Conservation (phyloP, 78 protist genomes). For the Dictyostelium purpureum region DNA sequence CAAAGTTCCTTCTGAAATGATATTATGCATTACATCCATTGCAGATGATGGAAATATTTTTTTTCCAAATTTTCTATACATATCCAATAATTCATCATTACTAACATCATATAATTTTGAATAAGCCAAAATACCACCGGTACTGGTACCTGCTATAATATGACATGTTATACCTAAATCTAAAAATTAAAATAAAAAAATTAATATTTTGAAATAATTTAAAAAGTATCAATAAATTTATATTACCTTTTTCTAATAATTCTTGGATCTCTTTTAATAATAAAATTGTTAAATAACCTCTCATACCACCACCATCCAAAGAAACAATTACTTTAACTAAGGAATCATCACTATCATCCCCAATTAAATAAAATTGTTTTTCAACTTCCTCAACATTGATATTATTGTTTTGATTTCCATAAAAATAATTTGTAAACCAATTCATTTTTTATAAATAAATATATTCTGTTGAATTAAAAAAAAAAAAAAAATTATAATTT, state of each 20-base stretch:
- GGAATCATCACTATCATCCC: background rate
- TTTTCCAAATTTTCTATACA: background rate
- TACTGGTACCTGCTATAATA: slow-evolving; percentile 8
- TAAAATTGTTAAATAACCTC: background rate
- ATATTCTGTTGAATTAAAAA: too few relatives aligned
- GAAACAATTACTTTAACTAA: background rate
- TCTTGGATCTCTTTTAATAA: background rate
- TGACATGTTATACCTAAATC: background rate
- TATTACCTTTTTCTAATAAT: background rate
- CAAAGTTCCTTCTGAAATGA: background rate
- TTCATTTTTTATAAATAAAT: too few relatives aligned
- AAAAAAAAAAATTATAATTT: too few relatives aligned
- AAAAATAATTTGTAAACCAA: background rate
- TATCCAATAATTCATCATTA: background rate
- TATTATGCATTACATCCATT: background rate
- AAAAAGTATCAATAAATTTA: too few relatives aligned
- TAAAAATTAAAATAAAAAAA: too few relatives aligned
- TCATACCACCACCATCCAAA: slow-evolving; percentile 21
- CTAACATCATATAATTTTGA: background rate
- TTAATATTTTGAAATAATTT: too few relatives aligned
- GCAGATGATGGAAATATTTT: background rate
- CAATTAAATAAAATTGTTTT: too few relatives aligned
- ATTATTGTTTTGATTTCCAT: background rate
- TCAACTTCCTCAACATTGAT: background rate
- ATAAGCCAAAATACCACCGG: background rate